Percentiles rank a stretch among this genome's conserved stretches.
Evolutionary conservation across 2,329 filamentous ascomycete genomes (phyloP).

Genomic region (Colletotrichum lentis): DNA sequence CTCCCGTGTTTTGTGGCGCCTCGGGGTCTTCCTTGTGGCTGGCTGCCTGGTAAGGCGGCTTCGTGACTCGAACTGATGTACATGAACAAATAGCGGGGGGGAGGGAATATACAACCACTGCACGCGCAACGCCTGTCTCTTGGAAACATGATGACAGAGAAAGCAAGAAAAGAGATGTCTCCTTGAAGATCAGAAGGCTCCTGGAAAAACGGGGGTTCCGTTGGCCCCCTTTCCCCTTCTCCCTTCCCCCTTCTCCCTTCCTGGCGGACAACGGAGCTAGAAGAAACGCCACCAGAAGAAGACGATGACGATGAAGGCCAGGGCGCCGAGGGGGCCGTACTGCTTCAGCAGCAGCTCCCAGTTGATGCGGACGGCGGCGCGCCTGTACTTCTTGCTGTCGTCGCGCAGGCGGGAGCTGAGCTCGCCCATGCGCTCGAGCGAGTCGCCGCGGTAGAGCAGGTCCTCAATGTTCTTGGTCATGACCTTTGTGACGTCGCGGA

Average conservation of each 20-base stretch:
- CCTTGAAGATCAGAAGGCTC: neutral
- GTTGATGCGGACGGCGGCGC: slow-evolving; percentile 93
- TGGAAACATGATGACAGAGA: too few species aligned
- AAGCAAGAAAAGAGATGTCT: too few species aligned
- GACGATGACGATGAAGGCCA: slow-evolving; percentile 83
- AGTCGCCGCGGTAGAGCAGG: slow-evolving; percentile 91
- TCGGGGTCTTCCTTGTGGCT: neutral
- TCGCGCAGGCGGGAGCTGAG: slow-evolving; percentile 86
- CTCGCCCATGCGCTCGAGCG: slow-evolving; percentile 95
- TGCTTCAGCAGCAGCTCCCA: slow-evolving; percentile 97
- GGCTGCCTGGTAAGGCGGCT: neutral
- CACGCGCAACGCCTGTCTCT: neutral
- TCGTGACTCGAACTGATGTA: slow-evolving; percentile 12
- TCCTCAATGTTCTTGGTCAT: slow-evolving; percentile 99
- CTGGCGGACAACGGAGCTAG: slow-evolving; percentile 49
- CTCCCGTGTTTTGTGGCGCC: slow-evolving; percentile 8
- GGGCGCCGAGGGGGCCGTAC: slow-evolving; percentile 87
- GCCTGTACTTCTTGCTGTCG: slow-evolving; percentile 92
- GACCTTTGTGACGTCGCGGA: slow-evolving; percentile 96
- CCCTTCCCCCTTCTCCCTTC: neutral
- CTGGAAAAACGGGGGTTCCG: neutral
- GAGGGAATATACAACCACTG: neutral
- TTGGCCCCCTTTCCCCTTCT: neutral
- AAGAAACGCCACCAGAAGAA: slow-evolving; percentile 96
- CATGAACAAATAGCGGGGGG: neutral